A percentile compares a stretch with the other conserved stretches of the same genome.
Evolutionary conservation across 2,329 filamentous ascomycete genomes (phyloP).

Genomic region (Cladosporium colombiae): DNA sequence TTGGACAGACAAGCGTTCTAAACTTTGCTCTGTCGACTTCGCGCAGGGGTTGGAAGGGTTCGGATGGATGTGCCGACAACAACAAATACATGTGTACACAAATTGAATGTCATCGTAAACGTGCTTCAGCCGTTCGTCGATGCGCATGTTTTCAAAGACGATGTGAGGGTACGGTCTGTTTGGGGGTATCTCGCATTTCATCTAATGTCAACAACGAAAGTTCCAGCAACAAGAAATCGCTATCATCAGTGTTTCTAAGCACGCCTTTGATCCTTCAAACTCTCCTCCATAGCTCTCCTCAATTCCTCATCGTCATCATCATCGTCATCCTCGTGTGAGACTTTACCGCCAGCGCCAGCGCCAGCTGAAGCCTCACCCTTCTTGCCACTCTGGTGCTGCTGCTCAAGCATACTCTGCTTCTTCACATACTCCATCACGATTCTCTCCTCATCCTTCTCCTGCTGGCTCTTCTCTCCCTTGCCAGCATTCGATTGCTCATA

Average conservation of each 20-base stretch:
- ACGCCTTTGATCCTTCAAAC: slow-evolving; percentile 43
- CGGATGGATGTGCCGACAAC: too few relatives aligned
- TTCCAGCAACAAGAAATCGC: background rate
- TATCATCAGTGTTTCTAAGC: background rate
- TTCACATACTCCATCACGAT: slow-evolving; percentile 75
- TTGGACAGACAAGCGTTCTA: background rate
- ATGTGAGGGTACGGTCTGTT: background rate
- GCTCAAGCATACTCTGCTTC: slow-evolving; percentile 73
- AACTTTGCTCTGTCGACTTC: background rate
- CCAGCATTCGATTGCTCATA: slow-evolving; percentile 23
- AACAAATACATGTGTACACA: too few relatives aligned
- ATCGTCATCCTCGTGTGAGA: background rate
- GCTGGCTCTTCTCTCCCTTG: slow-evolving; percentile 30
- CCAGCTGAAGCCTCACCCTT: slow-evolving; percentile 19
- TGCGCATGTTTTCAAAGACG: too few relatives aligned
- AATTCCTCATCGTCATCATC: slow-evolving; percentile 52
- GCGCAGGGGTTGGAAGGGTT: background rate
- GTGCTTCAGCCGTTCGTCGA: too few relatives aligned
- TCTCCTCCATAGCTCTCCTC: slow-evolving; percentile 57
- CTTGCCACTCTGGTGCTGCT: slow-evolving; percentile 46
- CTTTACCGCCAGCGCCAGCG: background rate
- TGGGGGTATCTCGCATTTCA: background rate
- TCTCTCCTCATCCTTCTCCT: slow-evolving; percentile 63
- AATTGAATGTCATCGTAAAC: too few relatives aligned
- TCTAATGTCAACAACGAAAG: background rate